Evolutionary conservation across 495 filamentous ascomycete genomes (phyloP), one percentile per base, ranked within the genome.

Genomic region (Monascus purpureus): DNA sequence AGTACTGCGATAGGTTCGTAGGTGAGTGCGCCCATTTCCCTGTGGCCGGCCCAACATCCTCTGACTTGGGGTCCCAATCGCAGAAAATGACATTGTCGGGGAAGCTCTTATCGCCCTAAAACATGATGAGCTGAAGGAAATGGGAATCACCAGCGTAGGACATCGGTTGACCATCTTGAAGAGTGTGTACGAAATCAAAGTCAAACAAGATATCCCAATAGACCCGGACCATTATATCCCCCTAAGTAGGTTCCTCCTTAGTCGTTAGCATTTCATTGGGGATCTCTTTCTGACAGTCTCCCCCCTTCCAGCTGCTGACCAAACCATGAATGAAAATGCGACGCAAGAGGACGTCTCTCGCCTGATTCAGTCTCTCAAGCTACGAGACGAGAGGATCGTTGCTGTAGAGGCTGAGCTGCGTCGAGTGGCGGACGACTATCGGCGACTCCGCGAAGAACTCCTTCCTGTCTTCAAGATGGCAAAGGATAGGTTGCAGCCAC

Each of bases 161-260:
- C 90, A 97, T 56, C 77, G 90, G 17, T 66, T 97, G 37, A 93
- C 87, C 2, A 90, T 97, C 25, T 66, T 97, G 29, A 95, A 94
- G 59, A 80, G 71, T 39, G 83, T 96, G 22, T 97, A 94, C 54
- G 86, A 95, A 47, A 73, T 85, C 41, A 97, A 97, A 61, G 73
- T 87, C 44, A 82, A 80, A 38, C 84, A 95, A 48, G 80, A 85
- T 43, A 72, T 97, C 36, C 79, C 82, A 2, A 76, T 94, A 37
- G 90, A 96, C 40, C 70, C 77, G 15, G 90, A 93, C 41, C 81
- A 96, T 47, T 97, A 94, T 55, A 76, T 95, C 30, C 92, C 90
- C 23, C 68, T 87, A 17, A 87, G 87, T 95, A 76, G 40, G 82
- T 67, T 33, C 25, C 28, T 14, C 15, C 31, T 15, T 15, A 15